A percentile compares a stretch with the other conserved stretches of the same genome.
These are phyloP conservation scores for Umbelopsis vinacea DNA, from an alignment of 192 early-diverging fungal species.

Conservation along the genomic window DNA sequence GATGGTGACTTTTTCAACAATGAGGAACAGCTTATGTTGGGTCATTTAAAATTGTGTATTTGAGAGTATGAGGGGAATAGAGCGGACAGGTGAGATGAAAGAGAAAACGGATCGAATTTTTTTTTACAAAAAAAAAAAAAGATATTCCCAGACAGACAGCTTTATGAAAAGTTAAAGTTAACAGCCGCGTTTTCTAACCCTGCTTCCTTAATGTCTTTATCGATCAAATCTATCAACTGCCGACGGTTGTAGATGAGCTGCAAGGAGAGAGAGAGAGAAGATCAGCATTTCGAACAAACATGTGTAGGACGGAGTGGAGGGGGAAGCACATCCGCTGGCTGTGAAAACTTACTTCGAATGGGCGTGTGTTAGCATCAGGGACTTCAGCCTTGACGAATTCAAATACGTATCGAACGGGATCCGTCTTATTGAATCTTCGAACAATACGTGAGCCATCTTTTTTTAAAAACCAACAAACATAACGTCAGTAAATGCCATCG, in stretches of 20 bases:
- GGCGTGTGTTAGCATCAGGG: slow-evolving; percentile 61
- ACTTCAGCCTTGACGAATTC: slow-evolving; percentile 80
- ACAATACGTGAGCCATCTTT: slow-evolving; percentile 77
- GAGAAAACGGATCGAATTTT: no score
- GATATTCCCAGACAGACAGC: no score
- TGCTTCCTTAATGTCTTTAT: slow-evolving; percentile 75
- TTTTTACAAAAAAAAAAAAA: no score
- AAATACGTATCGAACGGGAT: slow-evolving; percentile 77
- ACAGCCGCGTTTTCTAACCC: slow-evolving; percentile 64
- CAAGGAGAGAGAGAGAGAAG: slow-evolving; percentile 39
- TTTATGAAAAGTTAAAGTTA: slow-evolving; percentile 47
- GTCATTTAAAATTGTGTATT: no score
- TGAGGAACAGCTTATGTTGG: no score
- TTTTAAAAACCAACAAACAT: background rate
- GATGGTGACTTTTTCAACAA: no score
- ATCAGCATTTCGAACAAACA: background rate
- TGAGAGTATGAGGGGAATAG: no score
- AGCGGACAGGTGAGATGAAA: no score
- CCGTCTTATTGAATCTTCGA: slow-evolving; percentile 75
- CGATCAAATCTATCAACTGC: slow-evolving; percentile 65
- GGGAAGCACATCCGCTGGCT: background rate
- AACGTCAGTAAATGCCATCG: background rate
- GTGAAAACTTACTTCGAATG: slow-evolving; percentile 67
- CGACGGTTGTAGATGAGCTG: slow-evolving; percentile 72
- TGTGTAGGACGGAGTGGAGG: background rate